Evolutionary conservation across 495 filamentous ascomycete genomes (phyloP), one percentile per base, ranked within the genome.

Genomic region (Friedmanniomyces simplex): DNA sequence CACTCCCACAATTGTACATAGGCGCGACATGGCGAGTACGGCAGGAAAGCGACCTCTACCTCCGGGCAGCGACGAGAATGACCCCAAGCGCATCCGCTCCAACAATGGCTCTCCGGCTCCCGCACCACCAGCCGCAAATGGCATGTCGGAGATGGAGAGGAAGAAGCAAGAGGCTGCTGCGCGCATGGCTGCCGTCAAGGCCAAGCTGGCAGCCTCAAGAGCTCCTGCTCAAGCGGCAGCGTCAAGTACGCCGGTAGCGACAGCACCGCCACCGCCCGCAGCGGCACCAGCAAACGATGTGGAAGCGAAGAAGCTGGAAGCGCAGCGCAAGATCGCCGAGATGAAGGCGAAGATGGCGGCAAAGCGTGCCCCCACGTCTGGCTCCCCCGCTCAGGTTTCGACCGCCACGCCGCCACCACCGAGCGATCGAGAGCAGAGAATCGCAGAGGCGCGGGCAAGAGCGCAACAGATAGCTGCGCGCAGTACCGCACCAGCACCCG

Each of bases 401-500:
- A 41, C 59, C 43, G 18, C 60, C 1, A 2, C 50, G 32, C 60
- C 50, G 16, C 4, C 51, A 7, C 46, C 45, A 28, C 61, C 50
- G 14, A 59, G 46, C 26, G 61, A 59, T 2, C 12, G n/a, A 18
- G 52, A 63, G 24, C 30, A 48, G 43, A 36, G 61, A 16, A 59
- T 63, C 21, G 63, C 59, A 30, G 63, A 58, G 48, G 63, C 59
- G 30, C 63, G 63, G 10, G 63, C 59, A 37, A 45, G 60, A 24
- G 61, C 58, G n/a, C 37, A 46, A 18, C 24, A 55, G 50, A 54
- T 63, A 14, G 49, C 57, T 16, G 59, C 60, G 14, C 55, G 51
- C 67, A 84, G 94, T 12, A 86, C 85, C 39, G 86, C 87, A 46
- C 84, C 87, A 48, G 84, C 88, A 18, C 77, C 45, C 76, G 70